phyloP scores from a whole-genome alignment of 306 rosid species.

The Medicago arabica region DNA sequence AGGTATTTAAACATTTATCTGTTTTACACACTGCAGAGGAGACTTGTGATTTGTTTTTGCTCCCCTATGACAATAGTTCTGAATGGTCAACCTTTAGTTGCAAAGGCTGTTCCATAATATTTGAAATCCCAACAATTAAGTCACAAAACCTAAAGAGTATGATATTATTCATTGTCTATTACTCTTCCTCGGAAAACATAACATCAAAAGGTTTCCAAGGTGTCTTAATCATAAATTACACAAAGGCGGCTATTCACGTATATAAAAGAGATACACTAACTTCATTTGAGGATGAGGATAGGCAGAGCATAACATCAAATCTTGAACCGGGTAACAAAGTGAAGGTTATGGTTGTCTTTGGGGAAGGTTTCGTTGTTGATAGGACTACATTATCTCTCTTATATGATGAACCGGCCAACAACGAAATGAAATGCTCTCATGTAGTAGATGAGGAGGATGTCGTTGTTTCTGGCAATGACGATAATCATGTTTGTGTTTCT shows the following conservation, averaged over 20 bases:
- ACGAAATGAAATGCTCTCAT: too few species aligned
- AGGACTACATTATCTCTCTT: not conserved
- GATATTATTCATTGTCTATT: not conserved
- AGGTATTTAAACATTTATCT: not conserved
- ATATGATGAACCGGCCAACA: too few species aligned
- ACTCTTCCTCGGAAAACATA: not conserved
- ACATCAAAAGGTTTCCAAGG: not conserved
- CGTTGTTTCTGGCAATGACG: not conserved
- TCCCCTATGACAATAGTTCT: not conserved
- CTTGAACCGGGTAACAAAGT: conserved; percentile 3
- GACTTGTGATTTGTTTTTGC: not conserved
- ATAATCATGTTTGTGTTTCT: not conserved
- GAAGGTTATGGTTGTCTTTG: not conserved
- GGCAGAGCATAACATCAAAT: conserved; percentile 5
- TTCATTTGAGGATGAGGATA: not conserved
- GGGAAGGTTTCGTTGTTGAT: not conserved
- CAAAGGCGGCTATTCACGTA: not conserved
- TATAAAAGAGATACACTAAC: not conserved
- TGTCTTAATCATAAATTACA: not conserved
- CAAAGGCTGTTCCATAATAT: not conserved
- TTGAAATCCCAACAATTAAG: not conserved
- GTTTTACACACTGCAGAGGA: not conserved
- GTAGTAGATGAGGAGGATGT: too few species aligned
- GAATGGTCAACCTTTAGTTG: not conserved
- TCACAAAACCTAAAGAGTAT: not conserved